Evolutionary conservation across 2,329 filamentous ascomycete species (phyloP).

Genomic region (Hymenoscyphus salicellus): DNA sequence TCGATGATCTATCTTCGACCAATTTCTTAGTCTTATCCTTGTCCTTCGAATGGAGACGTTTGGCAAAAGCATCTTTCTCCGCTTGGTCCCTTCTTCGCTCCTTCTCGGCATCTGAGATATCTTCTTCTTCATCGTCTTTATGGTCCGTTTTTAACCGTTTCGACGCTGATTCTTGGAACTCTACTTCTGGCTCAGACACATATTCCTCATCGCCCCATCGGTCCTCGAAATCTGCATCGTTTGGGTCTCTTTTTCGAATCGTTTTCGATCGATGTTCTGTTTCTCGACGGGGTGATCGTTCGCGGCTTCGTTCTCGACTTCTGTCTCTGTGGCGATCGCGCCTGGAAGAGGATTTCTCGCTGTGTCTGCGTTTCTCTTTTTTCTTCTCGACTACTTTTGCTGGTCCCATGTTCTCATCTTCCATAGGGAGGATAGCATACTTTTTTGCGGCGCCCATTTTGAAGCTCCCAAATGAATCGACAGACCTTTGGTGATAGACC

Average conservation of each 20-base stretch:
- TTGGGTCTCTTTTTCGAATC: slow-evolving; percentile 46
- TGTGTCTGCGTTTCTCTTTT: slow-evolving; percentile 39
- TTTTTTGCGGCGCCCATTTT: slow-evolving; percentile 48
- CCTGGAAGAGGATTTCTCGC: slow-evolving; percentile 38
- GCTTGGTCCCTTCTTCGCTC: slow-evolving; percentile 64
- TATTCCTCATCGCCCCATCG: slow-evolving; percentile 78
- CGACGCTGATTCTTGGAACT: slow-evolving; percentile 65
- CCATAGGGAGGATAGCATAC: slow-evolving; percentile 67
- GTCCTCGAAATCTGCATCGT: slow-evolving; percentile 67
- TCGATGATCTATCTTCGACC: slow-evolving; percentile 56
- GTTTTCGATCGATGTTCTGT: slow-evolving; percentile 47
- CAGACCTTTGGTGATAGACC: not conserved
- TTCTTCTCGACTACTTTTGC: slow-evolving; percentile 51
- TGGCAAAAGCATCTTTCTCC: slow-evolving; percentile 78
- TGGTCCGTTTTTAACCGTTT: slow-evolving; percentile 68
- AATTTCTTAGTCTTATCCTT: slow-evolving; percentile 67
- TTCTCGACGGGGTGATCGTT: slow-evolving; percentile 39
- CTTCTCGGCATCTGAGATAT: slow-evolving; percentile 60
- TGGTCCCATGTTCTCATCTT: slow-evolving; percentile 58
- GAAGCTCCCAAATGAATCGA: not conserved
- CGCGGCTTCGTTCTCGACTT: slow-evolving; percentile 36
- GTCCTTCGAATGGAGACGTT: slow-evolving; percentile 69
- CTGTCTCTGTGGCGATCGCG: slow-evolving; percentile 39
- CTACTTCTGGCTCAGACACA: slow-evolving; percentile 45
- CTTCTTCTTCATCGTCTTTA: slow-evolving; percentile 44